Evolutionary conservation across 2,329 filamentous ascomycete genomes (phyloP).

Genomic region (Nannizzia gypsea): DNA sequence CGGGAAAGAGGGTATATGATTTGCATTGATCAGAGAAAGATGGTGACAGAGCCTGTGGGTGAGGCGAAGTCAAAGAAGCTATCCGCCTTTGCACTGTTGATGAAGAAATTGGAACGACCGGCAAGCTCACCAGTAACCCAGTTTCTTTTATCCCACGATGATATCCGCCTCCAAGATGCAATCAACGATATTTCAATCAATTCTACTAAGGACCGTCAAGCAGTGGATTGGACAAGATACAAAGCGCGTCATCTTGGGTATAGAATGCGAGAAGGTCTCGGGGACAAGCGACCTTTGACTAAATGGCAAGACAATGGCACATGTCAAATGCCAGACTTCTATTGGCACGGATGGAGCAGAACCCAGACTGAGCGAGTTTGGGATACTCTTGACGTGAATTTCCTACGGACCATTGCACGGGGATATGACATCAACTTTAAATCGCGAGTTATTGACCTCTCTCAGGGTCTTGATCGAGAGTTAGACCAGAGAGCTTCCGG

Average conservation of each 20-base stretch:
- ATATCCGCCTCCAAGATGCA: slow-evolving; percentile 42
- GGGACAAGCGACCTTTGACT: slow-evolving; percentile 46
- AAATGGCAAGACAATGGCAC: slow-evolving; percentile 46
- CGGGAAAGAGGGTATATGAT: slow-evolving; percentile 49
- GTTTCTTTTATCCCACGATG: slow-evolving; percentile 48
- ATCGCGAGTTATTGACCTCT: slow-evolving; percentile 48
- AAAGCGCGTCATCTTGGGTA: slow-evolving; percentile 48
- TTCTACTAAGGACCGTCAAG: slow-evolving; percentile 17
- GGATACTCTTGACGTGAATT: slow-evolving; percentile 55
- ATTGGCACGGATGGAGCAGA: slow-evolving; percentile 40
- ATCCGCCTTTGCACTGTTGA: slow-evolving; percentile 33
- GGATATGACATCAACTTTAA: slow-evolving; percentile 50
- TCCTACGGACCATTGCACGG: slow-evolving; percentile 38
- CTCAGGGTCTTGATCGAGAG: slow-evolving; percentile 59
- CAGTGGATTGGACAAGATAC: slow-evolving; percentile 34
- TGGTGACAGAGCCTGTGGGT: slow-evolving; percentile 14
- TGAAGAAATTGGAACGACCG: slow-evolving; percentile 40
- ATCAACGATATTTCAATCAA: slow-evolving; percentile 36
- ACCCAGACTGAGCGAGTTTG: slow-evolving; percentile 48
- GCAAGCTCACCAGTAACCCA: slow-evolving; percentile 52
- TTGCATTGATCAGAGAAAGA: slow-evolving; percentile 36
- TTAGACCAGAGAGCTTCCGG: slow-evolving; percentile 41
- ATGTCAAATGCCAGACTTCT: slow-evolving; percentile 44
- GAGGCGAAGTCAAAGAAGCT: slow-evolving; percentile 19
- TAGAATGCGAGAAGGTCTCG: slow-evolving; percentile 41